Conservation (phyloP, 78 protist species). For the Dictyostelium intermedium region DNA sequence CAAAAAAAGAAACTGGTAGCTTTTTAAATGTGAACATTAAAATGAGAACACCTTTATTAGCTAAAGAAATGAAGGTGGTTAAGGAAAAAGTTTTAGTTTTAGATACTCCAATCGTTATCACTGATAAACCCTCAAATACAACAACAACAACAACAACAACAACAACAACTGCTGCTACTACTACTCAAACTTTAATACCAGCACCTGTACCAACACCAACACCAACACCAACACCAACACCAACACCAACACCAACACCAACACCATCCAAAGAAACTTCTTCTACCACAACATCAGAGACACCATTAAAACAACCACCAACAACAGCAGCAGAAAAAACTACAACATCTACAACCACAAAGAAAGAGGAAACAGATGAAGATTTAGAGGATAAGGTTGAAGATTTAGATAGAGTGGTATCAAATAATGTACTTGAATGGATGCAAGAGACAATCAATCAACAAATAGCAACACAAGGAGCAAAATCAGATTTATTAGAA, state of each 20-base stretch:
- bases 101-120: slow-evolving; percentile 25
- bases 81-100: slow-evolving; percentile 42
- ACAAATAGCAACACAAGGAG: slow-evolving; percentile 4
- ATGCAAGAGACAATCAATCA: background rate
- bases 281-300: background rate
- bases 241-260: background rate
- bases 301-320: background rate
- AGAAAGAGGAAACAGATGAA: background rate
- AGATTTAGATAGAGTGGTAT: slow-evolving; percentile 32
- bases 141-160: background rate
- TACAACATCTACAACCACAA: background rate
- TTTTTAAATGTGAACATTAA: slow-evolving; percentile 22
- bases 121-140: background rate
- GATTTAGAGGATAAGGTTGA: slow-evolving; percentile 8
- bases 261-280: background rate
- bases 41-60: slow-evolving; percentile 30
- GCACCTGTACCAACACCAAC: background rate
- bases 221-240: background rate
- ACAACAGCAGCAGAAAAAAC: background rate
- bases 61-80: background rate
- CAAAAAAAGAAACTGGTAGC: slow-evolving; percentile 51
- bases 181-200: background rate
- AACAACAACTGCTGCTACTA: background rate
- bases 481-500: slow-evolving; percentile 45
- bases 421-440: slow-evolving; percentile 56